phyloP scores from a whole-genome alignment of 2,329 filamentous ascomycete species.

The Exophiala sideris region DNA sequence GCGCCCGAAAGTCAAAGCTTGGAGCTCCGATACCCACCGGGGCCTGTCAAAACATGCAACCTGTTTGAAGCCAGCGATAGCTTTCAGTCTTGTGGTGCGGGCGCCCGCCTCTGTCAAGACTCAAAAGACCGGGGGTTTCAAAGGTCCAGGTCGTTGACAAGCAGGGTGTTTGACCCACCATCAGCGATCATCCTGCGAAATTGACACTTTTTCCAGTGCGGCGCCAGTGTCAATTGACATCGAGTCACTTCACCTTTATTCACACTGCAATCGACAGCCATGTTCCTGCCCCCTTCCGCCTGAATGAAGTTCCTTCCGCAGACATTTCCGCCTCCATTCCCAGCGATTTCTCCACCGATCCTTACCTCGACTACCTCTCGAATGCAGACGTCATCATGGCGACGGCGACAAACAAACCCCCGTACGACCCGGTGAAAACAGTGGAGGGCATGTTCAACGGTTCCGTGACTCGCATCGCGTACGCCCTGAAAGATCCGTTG shows the following conservation, averaged over 20 bases:
- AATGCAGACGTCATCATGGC: conserved; percentile 16
- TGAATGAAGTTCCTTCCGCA: background rate
- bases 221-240: background rate
- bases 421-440: conserved; percentile 26
- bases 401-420: conserved; percentile 15
- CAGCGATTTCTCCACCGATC: background rate
- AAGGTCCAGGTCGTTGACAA: background rate
- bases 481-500: conserved; percentile 27
- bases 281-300: background rate
- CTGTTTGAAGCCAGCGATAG: too few species aligned
- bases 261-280: background rate
- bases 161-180: background rate
- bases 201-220: conserved; percentile 1
- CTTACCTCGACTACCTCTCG: background rate
- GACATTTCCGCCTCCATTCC: background rate
- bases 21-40: too few species aligned
- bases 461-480: conserved; percentile 28
- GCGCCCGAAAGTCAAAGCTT: too few species aligned
- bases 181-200: conserved; percentile 1
- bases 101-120: too few species aligned
- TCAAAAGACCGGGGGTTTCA: background rate
- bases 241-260: background rate
- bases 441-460: conserved; percentile 30
- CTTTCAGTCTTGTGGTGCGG: too few species aligned
- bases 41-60: too few species aligned